Evolutionary conservation across 2,329 filamentous ascomycete genomes (phyloP).

Genomic region (Arthrobotrys iridis): DNA sequence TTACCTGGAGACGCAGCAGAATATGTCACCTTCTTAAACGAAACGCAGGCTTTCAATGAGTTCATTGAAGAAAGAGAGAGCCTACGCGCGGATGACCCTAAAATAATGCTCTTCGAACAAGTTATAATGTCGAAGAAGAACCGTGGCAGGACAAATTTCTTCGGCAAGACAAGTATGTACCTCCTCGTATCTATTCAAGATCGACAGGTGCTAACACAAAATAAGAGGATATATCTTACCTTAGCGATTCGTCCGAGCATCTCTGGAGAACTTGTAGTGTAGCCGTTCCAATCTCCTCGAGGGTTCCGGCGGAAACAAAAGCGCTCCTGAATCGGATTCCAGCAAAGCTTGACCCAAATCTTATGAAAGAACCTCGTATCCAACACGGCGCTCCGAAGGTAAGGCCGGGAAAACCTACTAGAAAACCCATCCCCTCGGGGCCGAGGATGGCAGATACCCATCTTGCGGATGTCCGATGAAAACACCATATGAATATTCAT

Average conservation of each 20-base stretch:
- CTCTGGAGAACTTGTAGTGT: conserved; percentile 75
- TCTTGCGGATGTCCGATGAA: conserved; percentile 6
- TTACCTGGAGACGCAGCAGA: conserved; percentile 72
- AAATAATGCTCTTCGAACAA: conserved; percentile 82
- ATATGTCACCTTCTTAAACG: conserved; percentile 71
- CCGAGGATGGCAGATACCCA: conserved; percentile 62
- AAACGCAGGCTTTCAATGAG: conserved; percentile 80
- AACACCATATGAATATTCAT: too few species aligned
- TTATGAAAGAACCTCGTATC: conserved; percentile 91
- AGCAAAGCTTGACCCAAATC: conserved; percentile 80
- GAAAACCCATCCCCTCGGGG: conserved; percentile 52
- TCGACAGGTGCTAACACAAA: conserved; percentile 54
- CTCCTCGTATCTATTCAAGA: conserved; percentile 59
- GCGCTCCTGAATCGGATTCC: conserved; percentile 70
- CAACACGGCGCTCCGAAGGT: conserved; percentile 85
- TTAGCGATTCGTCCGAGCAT: conserved; percentile 79
- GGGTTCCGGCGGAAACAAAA: conserved; percentile 65
- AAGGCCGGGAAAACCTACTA: conserved; percentile 60
- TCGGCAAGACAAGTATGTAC: conserved; percentile 68
- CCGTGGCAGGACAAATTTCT: conserved; percentile 72
- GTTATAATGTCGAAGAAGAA: conserved; percentile 81
- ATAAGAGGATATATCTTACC: conserved; percentile 66
- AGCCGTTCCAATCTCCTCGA: conserved; percentile 64
- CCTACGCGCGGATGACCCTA: conserved; percentile 70
- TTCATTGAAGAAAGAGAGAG: conserved; percentile 85